Evolutionary conservation across 257 asterid genomes (phyloP), one percentile per base, ranked within the genome.

Genomic region (Cinchona pubescens): DNA sequence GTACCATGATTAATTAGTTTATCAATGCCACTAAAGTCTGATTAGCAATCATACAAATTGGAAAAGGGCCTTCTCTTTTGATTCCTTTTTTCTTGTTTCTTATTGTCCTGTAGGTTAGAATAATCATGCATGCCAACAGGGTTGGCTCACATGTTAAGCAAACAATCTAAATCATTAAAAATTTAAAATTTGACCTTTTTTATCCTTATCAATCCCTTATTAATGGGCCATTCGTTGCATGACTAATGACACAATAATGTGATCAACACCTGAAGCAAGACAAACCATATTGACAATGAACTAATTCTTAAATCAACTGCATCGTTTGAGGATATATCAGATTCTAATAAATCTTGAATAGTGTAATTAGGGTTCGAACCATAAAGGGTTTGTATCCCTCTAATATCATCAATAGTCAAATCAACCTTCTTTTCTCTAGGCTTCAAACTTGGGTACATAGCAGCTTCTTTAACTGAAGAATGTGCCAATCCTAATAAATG

Each of bases 391-490:
- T 93, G 96, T 37, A 88, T 91, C 0, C 92, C 97, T 25, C 51
- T 84, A n/a, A 93, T 78, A 51, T 93, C 97, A 80, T 93, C 96
- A 10, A 85, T 35, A 83, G 79, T 83, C 85, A 94, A 49, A 27
- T 84, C 89, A 35, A 83, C 76, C 75, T 90, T 92, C 83, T 66
- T 88, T 74, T 85, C 78, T 83, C 97, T 83, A 5, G 93, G 90
- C 59, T 75, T 83, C 88, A 94, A 66, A 76, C 87, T 90, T 51
- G 98, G 97, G 67, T 86, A 92, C 98, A 94, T 94, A n/a, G 92
- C 87, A 56, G 98, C 90, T 48, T 87, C 93, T 43, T 76, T 83
- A 13, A 77, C 88, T 11, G 75, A 77, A 53, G 88, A 78, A 71
- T 94, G 97, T 13, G 84, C 92, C 79, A 94, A 69, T 6, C 98